Evolutionary conservation across 768 basidiomycete species (phyloP).

Genomic region (Cyclocybe aegerita): DNA sequence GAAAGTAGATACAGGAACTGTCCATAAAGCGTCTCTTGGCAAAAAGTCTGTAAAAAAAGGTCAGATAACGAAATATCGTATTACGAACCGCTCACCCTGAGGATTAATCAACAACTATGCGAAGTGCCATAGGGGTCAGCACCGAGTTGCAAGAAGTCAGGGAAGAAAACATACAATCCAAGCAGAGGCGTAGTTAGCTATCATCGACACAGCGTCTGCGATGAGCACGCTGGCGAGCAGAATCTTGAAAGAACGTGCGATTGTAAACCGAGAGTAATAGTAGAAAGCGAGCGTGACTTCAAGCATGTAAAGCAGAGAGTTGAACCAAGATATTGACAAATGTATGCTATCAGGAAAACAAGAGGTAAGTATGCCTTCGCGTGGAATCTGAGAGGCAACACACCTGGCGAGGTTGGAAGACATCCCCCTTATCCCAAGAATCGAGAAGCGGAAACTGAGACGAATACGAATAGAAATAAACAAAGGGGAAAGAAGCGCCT

Average conservation of each 20-base stretch:
- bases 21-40: slow-evolving; percentile 14
- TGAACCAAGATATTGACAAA: slow-evolving; percentile 23
- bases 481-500: neutral
- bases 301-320: slow-evolving; percentile 20
- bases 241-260: slow-evolving; percentile 11
- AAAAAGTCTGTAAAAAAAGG: slow-evolving; percentile 11
- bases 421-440: slow-evolving; percentile 1
- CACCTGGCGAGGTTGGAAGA: slow-evolving; percentile 14
- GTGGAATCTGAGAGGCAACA: neutral
- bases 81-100: slow-evolving; percentile 4
- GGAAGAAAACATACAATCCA: slow-evolving; percentile 19
- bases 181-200: slow-evolving; percentile 17
- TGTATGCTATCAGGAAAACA: slow-evolving; percentile 9
- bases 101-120: slow-evolving; percentile 15
- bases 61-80: neutral
- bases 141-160: neutral
- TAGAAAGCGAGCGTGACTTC: slow-evolving; percentile 22
- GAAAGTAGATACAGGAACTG: slow-evolving; percentile 17
- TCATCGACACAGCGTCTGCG: slow-evolving; percentile 18
- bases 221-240: slow-evolving; percentile 17
- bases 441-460: neutral
- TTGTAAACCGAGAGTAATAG: slow-evolving; percentile 20
- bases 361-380: neutral
- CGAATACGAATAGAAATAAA: neutral
- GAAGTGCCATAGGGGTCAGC: neutral